Conservation (phyloP, 140 eudicot species). For the Oenanthe javanica region DNA sequence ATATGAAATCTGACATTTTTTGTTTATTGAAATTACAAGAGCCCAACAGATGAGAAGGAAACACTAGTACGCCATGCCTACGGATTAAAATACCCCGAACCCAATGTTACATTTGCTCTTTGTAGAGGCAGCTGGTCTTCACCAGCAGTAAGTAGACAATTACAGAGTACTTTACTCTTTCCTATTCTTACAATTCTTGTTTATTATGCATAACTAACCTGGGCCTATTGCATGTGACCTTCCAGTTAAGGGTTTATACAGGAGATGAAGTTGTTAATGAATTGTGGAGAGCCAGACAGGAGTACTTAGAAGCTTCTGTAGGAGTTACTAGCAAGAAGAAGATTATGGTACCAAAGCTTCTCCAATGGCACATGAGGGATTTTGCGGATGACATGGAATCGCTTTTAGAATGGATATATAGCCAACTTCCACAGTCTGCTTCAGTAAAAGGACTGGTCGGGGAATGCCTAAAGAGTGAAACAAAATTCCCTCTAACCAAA, state of each 20-base stretch:
- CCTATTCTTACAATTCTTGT: neutral
- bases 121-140: slow-evolving; percentile 97
- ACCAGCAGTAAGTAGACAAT: slow-evolving; percentile 69
- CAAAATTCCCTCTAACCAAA: slow-evolving; percentile 43
- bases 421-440: slow-evolving; percentile 70
- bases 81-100: slow-evolving; percentile 91
- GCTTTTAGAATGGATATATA: slow-evolving; percentile 88
- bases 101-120: slow-evolving; percentile 81
- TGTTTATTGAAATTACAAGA: slow-evolving; percentile 30
- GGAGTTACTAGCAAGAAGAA: slow-evolving; percentile 76
- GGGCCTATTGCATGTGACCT: neutral
- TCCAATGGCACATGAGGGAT: slow-evolving; percentile 94
- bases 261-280: slow-evolving; percentile 77
- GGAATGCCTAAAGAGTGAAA: slow-evolving; percentile 75
- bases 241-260: slow-evolving; percentile 69
- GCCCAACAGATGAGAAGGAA: slow-evolving; percentile 59
- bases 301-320: slow-evolving; percentile 82
- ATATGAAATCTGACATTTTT: slow-evolving; percentile 15
- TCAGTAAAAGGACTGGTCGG: slow-evolving; percentile 59
- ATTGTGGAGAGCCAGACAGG: slow-evolving; percentile 70
- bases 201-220: neutral
- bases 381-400: slow-evolving; percentile 96
- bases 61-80: slow-evolving; percentile 69
- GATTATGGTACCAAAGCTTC: slow-evolving; percentile 72
- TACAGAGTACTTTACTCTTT: neutral